Base-by-base conservation (phyloP, 1,284 basidiomycete genomes). In the Trichosporon sp. region DNA sequence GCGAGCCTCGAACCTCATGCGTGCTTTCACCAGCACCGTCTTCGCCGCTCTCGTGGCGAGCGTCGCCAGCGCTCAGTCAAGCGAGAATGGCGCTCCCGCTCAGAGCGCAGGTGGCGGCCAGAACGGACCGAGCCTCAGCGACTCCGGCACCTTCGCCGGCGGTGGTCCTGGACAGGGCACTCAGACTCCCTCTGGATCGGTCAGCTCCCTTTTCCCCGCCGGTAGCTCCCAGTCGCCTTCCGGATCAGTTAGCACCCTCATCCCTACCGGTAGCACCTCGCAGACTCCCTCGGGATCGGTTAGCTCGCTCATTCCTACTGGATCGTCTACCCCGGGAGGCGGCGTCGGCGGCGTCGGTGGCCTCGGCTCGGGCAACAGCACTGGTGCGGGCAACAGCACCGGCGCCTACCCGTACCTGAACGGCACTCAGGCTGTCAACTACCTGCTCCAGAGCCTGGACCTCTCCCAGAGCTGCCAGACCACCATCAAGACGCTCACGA, bases 381-480 rank as follows among this genome's bases (percentile, higher is more conserved):
- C 59, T 11, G 52, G 23, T 6, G 27, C n/a, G 25, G 32, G 32
- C 54, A 36, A 36, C 56, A 16, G 56, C 56, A 36, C 56, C 33
- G 32, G 19, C 7, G 14, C 32, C 14, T 56, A 25, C n/a, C 49
- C 59, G 9, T 34, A 34, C 32, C 13, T 40, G 25, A 34, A 34
- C 23, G 49, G n/a, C 10, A 46, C 44, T 19, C 29, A 27, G 10
- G 58, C 36, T n/a, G 37, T 59, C 23, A 23, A 27, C 33, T 37
- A 33, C 44, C 44, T 44, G 19, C 59, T 58, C 13, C 57, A 37
- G 57, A 13, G n/a, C n/a, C 11, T 52, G 13, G 61, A 62, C 13
- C 27, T 63, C 32, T 52, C 66, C 19, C 37, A 49, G n/a, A 8
- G 21, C 6, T 66, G 64, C 60, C 60, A 34, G 23, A 56, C 29